These are phyloP conservation scores for Chalciporus pseudorubinellus DNA, from an alignment of 768 basidiomycete species.

Conservation along the genomic window DNA sequence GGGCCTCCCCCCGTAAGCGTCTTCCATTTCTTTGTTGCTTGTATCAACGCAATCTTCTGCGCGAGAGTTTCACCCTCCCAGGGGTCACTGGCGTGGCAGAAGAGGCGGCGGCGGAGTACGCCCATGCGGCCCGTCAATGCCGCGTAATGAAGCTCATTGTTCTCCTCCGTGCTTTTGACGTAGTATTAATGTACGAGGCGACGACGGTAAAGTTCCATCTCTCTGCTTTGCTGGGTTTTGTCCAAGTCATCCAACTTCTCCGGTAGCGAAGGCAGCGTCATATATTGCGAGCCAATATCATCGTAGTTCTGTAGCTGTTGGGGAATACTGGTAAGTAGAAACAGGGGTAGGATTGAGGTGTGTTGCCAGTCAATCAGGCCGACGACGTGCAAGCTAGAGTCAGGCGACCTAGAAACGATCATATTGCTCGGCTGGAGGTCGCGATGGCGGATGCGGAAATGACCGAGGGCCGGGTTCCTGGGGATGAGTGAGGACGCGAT, in stretches of 20 bases:
- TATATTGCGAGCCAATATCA: not conserved
- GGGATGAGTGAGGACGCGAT: constrained; percentile 26
- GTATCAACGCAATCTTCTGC: not conserved
- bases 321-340: constrained; percentile 41
- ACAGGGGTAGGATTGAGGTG: constrained; percentile 49
- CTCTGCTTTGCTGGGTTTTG: not conserved
- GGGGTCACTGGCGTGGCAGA: not conserved
- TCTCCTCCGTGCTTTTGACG: not conserved
- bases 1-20: not conserved
- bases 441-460: constrained; percentile 50
- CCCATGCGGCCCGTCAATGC: not conserved
- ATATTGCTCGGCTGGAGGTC: constrained; percentile 45
- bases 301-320: not conserved
- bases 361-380: constrained; percentile 57
- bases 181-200: not conserved
- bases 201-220: not conserved
- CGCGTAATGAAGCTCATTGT: not conserved
- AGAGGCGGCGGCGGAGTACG: constrained; percentile 1
- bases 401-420: constrained; percentile 45
- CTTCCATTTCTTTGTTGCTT: not conserved
- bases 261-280: not conserved
- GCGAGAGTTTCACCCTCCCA: constrained; percentile 1
- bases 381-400: constrained; percentile 39
- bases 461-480: constrained; percentile 35
- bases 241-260: not conserved